phyloP scores from a whole-genome alignment of 2,329 filamentous ascomycete species.

The Colletotrichum tropicicola region DNA sequence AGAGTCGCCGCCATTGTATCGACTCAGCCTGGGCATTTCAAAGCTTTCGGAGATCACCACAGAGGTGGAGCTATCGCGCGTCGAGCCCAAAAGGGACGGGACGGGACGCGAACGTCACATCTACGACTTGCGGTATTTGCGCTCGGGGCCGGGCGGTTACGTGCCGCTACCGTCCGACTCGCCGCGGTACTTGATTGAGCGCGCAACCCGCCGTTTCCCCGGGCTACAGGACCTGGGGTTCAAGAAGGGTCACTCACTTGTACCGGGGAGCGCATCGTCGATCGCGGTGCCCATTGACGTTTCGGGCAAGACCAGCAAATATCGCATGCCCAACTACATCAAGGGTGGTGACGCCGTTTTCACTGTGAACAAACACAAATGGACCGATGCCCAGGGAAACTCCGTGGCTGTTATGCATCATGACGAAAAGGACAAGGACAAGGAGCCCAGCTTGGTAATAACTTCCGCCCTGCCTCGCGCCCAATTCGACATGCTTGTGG shows the following conservation, averaged over 20 bases:
- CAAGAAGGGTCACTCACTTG: constrained; percentile 2
- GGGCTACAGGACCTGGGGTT: constrained; percentile 1
- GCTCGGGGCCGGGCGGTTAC: not conserved
- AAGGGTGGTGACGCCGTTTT: not conserved
- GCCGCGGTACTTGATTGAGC: not conserved
- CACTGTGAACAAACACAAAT: not conserved
- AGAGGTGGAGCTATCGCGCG: constrained; percentile 1
- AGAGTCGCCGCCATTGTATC: not conserved
- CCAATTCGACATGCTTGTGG: constrained; percentile 6
- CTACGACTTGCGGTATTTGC: constrained; percentile 8
- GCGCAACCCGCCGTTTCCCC: not conserved
- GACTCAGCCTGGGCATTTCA: constrained; percentile 1
- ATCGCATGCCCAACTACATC: constrained; percentile 1
- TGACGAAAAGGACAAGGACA: not conserved
- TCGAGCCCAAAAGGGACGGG: constrained; percentile 1
- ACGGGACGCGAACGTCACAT: constrained; percentile 1
- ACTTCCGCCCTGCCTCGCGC: not conserved
- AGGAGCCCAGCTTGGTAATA: not conserved
- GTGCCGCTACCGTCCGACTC: constrained; percentile 10
- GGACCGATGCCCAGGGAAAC: not conserved
- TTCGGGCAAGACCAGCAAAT: constrained; percentile 5
- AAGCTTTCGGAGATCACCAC: constrained; percentile 1
- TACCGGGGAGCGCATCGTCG: not conserved
- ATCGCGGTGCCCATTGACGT: not conserved
- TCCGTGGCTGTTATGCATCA: constrained; percentile 2